phyloP scores from a whole-genome alignment of 2,329 filamentous ascomycete genomes.

The Pestalotiopsis fici region DNA sequence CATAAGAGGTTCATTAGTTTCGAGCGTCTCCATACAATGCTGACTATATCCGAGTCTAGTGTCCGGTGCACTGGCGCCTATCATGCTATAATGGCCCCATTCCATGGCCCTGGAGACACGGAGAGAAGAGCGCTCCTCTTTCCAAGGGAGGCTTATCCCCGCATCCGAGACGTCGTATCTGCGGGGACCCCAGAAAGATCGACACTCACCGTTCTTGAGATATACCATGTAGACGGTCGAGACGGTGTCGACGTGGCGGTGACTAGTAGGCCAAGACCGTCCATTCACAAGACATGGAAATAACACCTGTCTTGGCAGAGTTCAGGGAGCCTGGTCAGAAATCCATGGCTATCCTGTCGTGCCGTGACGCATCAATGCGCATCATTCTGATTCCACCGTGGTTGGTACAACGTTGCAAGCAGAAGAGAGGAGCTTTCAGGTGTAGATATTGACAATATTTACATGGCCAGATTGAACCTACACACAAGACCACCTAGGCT shows the following conservation, averaged over 20 bases:
- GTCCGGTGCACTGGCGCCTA: not conserved
- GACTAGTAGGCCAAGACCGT: not conserved
- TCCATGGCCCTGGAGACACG: not conserved
- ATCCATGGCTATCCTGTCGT: not conserved
- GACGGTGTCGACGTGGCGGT: not conserved
- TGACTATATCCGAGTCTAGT: not conserved
- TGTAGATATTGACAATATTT: too few relatives aligned
- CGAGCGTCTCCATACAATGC: not conserved
- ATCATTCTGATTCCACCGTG: too few relatives aligned
- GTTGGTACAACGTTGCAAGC: too few relatives aligned
- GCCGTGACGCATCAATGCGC: not conserved
- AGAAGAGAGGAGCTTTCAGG: too few relatives aligned
- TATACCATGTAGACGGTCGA: not conserved
- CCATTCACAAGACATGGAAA: not conserved
- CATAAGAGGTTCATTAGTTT: not conserved
- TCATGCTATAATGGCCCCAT: slow-evolving; percentile 1
- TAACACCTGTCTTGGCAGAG: not conserved
- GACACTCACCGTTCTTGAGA: not conserved
- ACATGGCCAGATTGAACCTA: too few relatives aligned
- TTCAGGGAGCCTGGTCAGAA: not conserved
- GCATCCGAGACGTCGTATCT: not conserved
- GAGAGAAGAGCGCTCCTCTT: not conserved
- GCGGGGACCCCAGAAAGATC: not conserved
- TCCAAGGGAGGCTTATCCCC: not conserved
- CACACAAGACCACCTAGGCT: too few relatives aligned